Base-by-base conservation (phyloP, 2,329 filamentous ascomycete genomes). In the Aspergillus terreus region DNA sequence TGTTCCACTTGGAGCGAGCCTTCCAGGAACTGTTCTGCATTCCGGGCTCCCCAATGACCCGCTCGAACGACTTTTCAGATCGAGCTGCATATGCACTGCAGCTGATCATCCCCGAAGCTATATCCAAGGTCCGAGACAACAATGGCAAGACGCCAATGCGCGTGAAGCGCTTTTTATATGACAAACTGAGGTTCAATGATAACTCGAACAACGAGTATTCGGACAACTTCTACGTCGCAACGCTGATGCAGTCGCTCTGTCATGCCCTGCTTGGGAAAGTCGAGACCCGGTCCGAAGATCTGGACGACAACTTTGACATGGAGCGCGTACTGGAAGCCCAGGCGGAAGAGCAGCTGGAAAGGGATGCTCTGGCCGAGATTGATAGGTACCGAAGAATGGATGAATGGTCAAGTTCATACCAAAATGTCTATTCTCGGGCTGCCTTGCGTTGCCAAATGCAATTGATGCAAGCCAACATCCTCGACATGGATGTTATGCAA, bases 111-210 rank as follows among this genome's bases (percentile, higher is more conserved):
- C 85, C 91, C 0, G 82, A 83, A 58, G 88, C 92, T 6, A 86
- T 99, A 57, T 83, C 91, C 2, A 81, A 83, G 56, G 83, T 97
- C 44, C 84, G 90, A 46, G 87, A 92, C 63, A 76, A 77, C 36
- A 81, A 85, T 49, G 88, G 90, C 35, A 87, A 84, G 62, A 92
- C 91, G 49, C 92, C 92, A 0, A 78, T 86, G 63, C 79, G 85
- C 47, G 90, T 90, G 4, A 88, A 92, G 51, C 82, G 83, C 36
- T 95, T 96, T 68, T 82, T 99, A 44, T 82, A 95, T 19, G 91
- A 96, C 60, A 88, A 95, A 65, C 77, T 99, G 32, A 86, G 88
- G 45, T 92, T 91, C 74, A 99, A 99, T 66, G 92, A 99, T 71
- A 99, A 99, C 66, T 86, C 88, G 2, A 87, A 88, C 54, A 99